phyloP scores from a whole-genome alignment of 2,329 filamentous ascomycete species.

The Emmonsiellopsis sp. region DNA sequence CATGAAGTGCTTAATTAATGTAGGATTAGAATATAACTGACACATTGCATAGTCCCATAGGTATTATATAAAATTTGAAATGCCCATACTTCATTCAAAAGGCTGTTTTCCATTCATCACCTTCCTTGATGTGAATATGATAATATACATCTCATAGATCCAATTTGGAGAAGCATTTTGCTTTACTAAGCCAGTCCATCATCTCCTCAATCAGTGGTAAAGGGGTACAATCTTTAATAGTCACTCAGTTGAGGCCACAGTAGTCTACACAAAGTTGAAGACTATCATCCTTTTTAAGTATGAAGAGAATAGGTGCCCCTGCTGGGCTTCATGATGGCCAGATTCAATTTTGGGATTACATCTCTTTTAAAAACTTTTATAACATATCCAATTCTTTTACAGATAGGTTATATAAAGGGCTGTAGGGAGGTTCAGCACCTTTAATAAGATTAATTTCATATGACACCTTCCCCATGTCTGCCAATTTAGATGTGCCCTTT shows the following conservation, averaged over 20 bases:
- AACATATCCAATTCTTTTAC: neutral
- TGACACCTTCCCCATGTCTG: too few relatives aligned
- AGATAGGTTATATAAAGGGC: neutral
- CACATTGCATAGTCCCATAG: slow-evolving; percentile 13
- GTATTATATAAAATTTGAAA: slow-evolving; percentile 14
- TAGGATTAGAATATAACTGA: slow-evolving; percentile 10
- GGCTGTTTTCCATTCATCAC: too few relatives aligned
- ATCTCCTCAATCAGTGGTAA: slow-evolving; percentile 19
- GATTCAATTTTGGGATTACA: neutral
- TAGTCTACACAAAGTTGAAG: slow-evolving; percentile 21
- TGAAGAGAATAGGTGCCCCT: neutral
- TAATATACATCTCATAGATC: slow-evolving; percentile 13
- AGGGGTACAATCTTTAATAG: slow-evolving; percentile 17
- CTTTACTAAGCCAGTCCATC: slow-evolving; percentile 10
- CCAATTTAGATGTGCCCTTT: too few relatives aligned
- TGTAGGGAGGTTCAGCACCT: fast-evolving
- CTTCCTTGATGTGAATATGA: slow-evolving; percentile 4
- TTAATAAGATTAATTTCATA: too few relatives aligned
- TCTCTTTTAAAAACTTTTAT: neutral
- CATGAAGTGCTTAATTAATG: slow-evolving; percentile 13
- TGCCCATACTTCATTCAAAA: too few relatives aligned
- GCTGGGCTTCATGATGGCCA: neutral
- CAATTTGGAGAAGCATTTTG: slow-evolving; percentile 18
- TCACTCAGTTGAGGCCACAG: slow-evolving; percentile 17
- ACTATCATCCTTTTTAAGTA: neutral